Evolutionary conservation across 176 grass and related monocot genomes (phyloP).

Genomic region (Oryza punctata): DNA sequence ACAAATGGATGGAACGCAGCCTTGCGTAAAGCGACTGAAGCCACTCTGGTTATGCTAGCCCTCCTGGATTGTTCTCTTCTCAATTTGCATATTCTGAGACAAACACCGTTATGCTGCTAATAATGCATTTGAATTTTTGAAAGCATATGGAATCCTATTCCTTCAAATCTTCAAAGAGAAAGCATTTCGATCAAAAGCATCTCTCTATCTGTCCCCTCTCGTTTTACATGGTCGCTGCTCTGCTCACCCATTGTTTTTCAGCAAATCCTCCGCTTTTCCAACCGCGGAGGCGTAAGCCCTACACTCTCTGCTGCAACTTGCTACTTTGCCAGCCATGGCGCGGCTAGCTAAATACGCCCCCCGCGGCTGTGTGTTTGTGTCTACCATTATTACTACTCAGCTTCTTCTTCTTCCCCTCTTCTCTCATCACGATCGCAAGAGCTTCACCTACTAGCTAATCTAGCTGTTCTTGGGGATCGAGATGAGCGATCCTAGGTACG

Average conservation of each 20-base stretch:
- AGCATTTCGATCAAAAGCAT: no score
- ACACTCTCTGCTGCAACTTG: not conserved
- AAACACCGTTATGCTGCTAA: not conserved
- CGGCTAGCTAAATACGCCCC: not conserved
- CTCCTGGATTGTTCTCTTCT: not conserved
- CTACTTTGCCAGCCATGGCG: no score
- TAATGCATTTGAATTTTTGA: not conserved
- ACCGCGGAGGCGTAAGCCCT: not conserved
- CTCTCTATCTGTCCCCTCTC: no score
- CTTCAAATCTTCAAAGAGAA: not conserved
- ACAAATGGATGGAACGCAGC: no score
- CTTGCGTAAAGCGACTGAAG: not conserved
- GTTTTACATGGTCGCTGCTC: not conserved
- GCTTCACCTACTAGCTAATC: not conserved
- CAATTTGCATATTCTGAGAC: not conserved
- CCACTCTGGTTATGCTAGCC: not conserved
- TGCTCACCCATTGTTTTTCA: not conserved
- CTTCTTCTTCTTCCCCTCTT: not conserved
- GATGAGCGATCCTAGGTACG: constrained; percentile 45
- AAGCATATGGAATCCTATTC: not conserved
- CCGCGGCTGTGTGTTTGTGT: not conserved
- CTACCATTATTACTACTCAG: no score
- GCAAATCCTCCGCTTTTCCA: not conserved
- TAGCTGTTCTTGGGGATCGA: not conserved
- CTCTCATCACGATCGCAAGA: not conserved